phyloP scores from a whole-genome alignment of 1,284 basidiomycete genomes.

The Cutaneotrichosporon cavernicola region DNA sequence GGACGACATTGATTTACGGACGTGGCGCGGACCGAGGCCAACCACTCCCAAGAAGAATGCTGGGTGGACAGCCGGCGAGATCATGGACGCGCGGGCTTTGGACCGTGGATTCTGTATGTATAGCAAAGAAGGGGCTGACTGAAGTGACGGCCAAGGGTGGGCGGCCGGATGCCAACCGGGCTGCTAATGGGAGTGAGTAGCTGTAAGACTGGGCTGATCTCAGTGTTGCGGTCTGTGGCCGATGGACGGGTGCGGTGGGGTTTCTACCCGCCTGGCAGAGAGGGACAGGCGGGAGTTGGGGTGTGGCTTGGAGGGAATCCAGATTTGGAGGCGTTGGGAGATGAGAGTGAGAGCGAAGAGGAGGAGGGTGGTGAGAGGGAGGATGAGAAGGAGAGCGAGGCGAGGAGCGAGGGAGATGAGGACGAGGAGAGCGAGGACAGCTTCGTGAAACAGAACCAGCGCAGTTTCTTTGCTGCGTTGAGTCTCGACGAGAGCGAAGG shows the following conservation, averaged over 20 bases:
- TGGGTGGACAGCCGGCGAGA: constrained; percentile 60
- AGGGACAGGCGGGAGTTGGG: constrained; percentile 8
- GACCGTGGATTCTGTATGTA: constrained; percentile 63
- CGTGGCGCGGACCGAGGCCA: constrained; percentile 30
- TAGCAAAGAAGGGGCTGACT: neutral
- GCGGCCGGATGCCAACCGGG: constrained; percentile 78
- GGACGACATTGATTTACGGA: constrained; percentile 39
- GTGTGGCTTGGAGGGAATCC: constrained; percentile 17
- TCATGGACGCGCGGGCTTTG: constrained; percentile 73
- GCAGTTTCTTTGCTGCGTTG: constrained; percentile 23
- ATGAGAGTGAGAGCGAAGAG: constrained; percentile 63
- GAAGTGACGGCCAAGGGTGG: constrained; percentile 79
- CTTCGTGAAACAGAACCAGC: constrained; percentile 17
- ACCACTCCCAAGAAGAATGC: neutral
- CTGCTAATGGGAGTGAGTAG: constrained; percentile 67
- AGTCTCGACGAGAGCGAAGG: constrained; percentile 9
- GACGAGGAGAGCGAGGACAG: constrained; percentile 22
- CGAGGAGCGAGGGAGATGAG: constrained; percentile 55
- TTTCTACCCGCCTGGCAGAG: constrained; percentile 65
- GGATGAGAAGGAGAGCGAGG: constrained; percentile 70
- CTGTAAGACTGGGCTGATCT: neutral
- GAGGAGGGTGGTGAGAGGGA: constrained; percentile 75
- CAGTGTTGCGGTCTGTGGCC: constrained; percentile 69
- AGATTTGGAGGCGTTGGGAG: constrained; percentile 34
- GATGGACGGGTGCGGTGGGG: constrained; percentile 79